Percentiles rank a stretch among this genome's conserved stretches.
These are phyloP conservation scores for Pseudophaeomoniella oleicola DNA, from an alignment of 2,329 filamentous ascomycete genomes.

Conservation along the genomic window DNA sequence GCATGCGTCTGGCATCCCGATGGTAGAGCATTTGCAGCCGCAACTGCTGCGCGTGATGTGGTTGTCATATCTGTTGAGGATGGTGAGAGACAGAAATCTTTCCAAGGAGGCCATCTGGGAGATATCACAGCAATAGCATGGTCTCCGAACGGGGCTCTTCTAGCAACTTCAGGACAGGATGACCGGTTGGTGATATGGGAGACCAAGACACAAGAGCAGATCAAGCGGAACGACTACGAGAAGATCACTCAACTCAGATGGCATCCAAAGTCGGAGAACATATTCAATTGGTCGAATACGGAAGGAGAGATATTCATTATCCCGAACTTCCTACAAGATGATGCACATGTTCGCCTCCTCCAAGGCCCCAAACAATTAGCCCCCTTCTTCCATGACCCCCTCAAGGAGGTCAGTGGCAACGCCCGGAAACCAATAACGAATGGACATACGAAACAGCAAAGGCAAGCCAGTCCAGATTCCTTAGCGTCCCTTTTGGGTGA, in stretches of 20 bases:
- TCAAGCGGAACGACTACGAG: slow-evolving; percentile 63
- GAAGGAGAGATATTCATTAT: slow-evolving; percentile 91
- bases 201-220: slow-evolving; percentile 66
- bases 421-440: slow-evolving; percentile 40
- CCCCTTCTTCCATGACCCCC: slow-evolving; percentile 71
- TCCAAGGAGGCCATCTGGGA: slow-evolving; percentile 63
- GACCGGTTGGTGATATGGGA: slow-evolving; percentile 59
- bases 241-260: slow-evolving; percentile 78
- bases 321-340: slow-evolving; percentile 49
- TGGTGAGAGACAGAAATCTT: slow-evolving; percentile 73
- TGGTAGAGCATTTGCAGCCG: slow-evolving; percentile 74
- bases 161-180: slow-evolving; percentile 48
- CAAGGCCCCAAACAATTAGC: slow-evolving; percentile 39
- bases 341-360: slow-evolving; percentile 38
- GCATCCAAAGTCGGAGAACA: slow-evolving; percentile 72
- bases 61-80: slow-evolving; percentile 78
- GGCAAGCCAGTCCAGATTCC: slow-evolving; percentile 58
- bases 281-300: slow-evolving; percentile 79
- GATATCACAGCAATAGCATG: slow-evolving; percentile 80
- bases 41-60: slow-evolving; percentile 68
- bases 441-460: slow-evolving; percentile 28
- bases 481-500: slow-evolving; percentile 49
- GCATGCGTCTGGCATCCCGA: slow-evolving; percentile 84
- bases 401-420: slow-evolving; percentile 56
- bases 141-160: slow-evolving; percentile 85